Conservation (phyloP, 1,139 yeast genomes). For the Yamadazyma dushanensis region DNA sequence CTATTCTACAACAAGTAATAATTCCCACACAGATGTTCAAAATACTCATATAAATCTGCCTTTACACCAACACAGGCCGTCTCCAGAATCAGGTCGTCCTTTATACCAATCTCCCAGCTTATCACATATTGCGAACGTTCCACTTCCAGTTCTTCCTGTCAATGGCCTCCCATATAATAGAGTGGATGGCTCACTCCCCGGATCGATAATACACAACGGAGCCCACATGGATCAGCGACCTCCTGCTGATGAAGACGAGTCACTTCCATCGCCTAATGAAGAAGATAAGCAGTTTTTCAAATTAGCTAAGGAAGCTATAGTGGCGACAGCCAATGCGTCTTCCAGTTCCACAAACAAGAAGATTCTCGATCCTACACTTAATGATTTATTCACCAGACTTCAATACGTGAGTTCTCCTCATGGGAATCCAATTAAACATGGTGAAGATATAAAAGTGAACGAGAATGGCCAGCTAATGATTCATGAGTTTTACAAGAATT, state of each 20-base stretch:
- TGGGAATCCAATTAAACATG: constrained; percentile 43
- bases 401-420: constrained; percentile 59
- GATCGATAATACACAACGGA: no score
- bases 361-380: constrained; percentile 54
- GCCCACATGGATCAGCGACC: no score
- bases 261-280: constrained; percentile 17
- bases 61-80: no score
- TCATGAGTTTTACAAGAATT: constrained; percentile 41
- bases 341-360: constrained; percentile 10
- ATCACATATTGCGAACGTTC: no score
- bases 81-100: no score
- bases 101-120: no score
- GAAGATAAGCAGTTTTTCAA: constrained; percentile 45
- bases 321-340: constrained; percentile 39
- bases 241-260: no score
- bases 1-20: no score
- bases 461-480: constrained; percentile 46
- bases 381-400: constrained; percentile 48
- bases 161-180: no score
- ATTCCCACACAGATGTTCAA: not conserved
- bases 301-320: constrained; percentile 47
- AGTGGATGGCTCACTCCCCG: no score
- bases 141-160: no score
- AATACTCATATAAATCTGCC: no score
- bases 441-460: constrained; percentile 37